A percentile compares a stretch with the other conserved stretches of the same genome.
phyloP scores from a whole-genome alignment of 2,329 filamentous ascomycete genomes.

The Chaetothyriales sp. region DNA sequence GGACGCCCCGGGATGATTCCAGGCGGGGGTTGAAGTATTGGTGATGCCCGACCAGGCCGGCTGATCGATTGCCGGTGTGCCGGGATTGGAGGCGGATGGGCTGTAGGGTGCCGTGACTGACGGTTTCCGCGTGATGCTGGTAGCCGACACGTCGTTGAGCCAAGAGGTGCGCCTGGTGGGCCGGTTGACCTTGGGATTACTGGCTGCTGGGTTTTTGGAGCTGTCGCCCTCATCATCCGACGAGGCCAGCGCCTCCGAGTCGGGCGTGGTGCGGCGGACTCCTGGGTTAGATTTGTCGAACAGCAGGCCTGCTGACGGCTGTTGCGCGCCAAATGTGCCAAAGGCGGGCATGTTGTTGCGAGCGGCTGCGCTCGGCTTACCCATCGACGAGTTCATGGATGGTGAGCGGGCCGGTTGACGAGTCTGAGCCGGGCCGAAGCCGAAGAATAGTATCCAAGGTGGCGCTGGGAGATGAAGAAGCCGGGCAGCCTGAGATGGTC shows the following conservation, averaged over 20 bases:
- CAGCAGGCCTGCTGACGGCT: slow-evolving; percentile 49
- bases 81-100: slow-evolving; percentile 64
- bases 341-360: slow-evolving; percentile 16
- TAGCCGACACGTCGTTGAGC: slow-evolving; percentile 60
- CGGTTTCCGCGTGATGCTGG: slow-evolving; percentile 47
- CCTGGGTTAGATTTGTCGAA: slow-evolving; percentile 57
- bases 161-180: slow-evolving; percentile 63
- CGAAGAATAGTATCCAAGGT: neutral
- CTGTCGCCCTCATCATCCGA: slow-evolving; percentile 82
- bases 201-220: slow-evolving; percentile 28
- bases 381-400: slow-evolving; percentile 11
- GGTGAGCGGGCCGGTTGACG: neutral
- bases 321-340: slow-evolving; percentile 14
- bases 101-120: slow-evolving; percentile 64
- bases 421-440: neutral
- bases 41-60: slow-evolving; percentile 26
- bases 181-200: slow-evolving; percentile 39
- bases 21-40: slow-evolving; percentile 7
- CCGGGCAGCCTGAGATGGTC: neutral
- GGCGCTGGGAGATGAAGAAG: neutral
- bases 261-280: slow-evolving; percentile 70
- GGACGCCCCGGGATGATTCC: slow-evolving; percentile 5
- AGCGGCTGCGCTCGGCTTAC: slow-evolving; percentile 8
- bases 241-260: slow-evolving; percentile 83
- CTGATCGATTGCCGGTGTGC: slow-evolving; percentile 57